A percentile compares a stretch with the other conserved stretches of the same genome.
phyloP scores from a whole-genome alignment of 2,329 filamentous ascomycete genomes.

The Cryoendolithus antarcticus region DNA sequence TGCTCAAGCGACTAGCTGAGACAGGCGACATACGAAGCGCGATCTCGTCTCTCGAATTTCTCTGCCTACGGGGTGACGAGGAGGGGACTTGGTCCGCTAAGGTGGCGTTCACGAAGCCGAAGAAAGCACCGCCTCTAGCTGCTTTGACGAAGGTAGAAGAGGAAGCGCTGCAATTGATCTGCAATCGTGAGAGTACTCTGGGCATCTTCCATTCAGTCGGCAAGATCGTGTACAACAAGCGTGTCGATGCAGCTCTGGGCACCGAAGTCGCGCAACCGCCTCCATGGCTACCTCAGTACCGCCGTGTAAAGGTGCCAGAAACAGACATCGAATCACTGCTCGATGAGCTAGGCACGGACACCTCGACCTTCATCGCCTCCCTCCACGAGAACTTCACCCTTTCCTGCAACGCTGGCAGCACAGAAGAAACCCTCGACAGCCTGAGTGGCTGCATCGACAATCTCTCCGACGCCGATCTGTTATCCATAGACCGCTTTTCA shows the following conservation, averaged over 20 bases:
- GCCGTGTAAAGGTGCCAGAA: constrained; percentile 32
- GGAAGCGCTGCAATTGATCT: constrained; percentile 68
- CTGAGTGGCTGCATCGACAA: constrained; percentile 76
- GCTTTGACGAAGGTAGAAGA: constrained; percentile 64
- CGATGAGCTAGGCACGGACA: constrained; percentile 87
- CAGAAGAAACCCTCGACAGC: constrained; percentile 56
- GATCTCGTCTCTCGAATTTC: constrained; percentile 82
- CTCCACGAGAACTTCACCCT: constrained; percentile 87
- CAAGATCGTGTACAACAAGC: constrained; percentile 93
- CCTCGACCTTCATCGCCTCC: constrained; percentile 75
- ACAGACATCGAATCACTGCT: constrained; percentile 56
- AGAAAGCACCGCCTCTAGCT: constrained; percentile 45
- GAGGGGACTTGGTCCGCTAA: constrained; percentile 63
- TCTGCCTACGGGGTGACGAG: constrained; percentile 73
- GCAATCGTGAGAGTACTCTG: constrained; percentile 75
- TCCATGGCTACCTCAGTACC: constrained; percentile 32
- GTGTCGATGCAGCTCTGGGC: constrained; percentile 43
- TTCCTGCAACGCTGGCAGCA: constrained; percentile 58
- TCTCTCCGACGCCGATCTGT: constrained; percentile 76
- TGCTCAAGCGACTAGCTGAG: constrained; percentile 69
- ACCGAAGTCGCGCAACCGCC: constrained; percentile 30
- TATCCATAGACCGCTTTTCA: constrained; percentile 62
- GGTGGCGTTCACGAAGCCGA: constrained; percentile 57
- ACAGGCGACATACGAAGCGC: constrained; percentile 87
- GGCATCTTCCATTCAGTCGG: constrained; percentile 95